phyloP scores from a whole-genome alignment of 208 protist species.

The Trypanosoma lewisi region DNA sequence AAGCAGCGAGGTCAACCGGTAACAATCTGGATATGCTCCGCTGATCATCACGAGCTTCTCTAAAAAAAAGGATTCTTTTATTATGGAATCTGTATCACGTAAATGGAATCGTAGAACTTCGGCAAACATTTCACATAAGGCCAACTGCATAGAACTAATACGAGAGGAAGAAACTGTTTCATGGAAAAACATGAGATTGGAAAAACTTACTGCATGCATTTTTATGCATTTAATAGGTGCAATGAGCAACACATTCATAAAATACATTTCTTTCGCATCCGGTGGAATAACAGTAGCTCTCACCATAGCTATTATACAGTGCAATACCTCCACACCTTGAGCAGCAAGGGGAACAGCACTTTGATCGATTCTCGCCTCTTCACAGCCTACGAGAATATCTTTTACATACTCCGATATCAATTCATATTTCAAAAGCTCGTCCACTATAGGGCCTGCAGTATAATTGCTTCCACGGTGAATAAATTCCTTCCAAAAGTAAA shows the following conservation, averaged over 20 bases:
- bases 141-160: constrained; percentile 30
- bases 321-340: constrained; percentile 50
- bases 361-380: constrained; percentile 28
- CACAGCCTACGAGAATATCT: constrained; percentile 28
- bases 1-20: constrained; percentile 37
- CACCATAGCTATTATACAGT: constrained; percentile 41
- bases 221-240: constrained; percentile 35
- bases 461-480: constrained; percentile 70
- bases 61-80: constrained; percentile 45
- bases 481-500: constrained; percentile 66
- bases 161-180: constrained; percentile 6
- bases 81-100: constrained; percentile 37
- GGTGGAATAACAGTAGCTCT: constrained; percentile 55
- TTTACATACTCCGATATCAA: constrained; percentile 34
- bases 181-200: constrained; percentile 22
- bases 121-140: constrained; percentile 55
- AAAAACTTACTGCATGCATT: constrained; percentile 30
- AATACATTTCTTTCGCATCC: constrained; percentile 48
- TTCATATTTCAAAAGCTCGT: constrained; percentile 51
- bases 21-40: constrained; percentile 40
- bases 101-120: constrained; percentile 50
- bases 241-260: constrained; percentile 28
- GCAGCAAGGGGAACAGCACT: constrained; percentile 26
- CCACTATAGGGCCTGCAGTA: constrained; percentile 62
- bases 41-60: constrained; percentile 40